Evolutionary conservation across 148 eudicot genomes (phyloP).

Genomic region (Selenicereus undatus): DNA sequence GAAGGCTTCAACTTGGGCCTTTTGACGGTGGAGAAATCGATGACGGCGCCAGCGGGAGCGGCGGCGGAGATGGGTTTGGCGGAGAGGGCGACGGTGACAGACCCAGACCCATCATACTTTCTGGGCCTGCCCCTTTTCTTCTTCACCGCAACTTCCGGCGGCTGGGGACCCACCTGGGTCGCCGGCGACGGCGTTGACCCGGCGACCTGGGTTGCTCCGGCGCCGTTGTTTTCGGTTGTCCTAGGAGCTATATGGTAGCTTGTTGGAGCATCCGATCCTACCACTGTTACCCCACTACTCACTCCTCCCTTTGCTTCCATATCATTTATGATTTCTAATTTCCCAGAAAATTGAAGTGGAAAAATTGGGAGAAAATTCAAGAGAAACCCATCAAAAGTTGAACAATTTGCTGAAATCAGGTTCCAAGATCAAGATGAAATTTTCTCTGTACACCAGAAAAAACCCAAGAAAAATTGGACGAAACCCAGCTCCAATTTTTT

Average conservation of each 20-base stretch:
- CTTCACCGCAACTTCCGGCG: conserved; percentile 34
- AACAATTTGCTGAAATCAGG: conserved; percentile 3
- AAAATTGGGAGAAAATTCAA: neutral
- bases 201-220: conserved; percentile 4
- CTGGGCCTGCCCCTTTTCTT: conserved; percentile 95
- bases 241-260: conserved; percentile 74
- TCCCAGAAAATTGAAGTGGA: neutral
- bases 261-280: conserved; percentile 91
- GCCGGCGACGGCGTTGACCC: conserved; percentile 35
- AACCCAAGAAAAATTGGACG: neutral
- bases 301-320: conserved; percentile 55
- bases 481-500: neutral
- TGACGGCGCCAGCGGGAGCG: conserved; percentile 52
- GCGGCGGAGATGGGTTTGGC: conserved; percentile 75
- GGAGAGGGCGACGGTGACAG: conserved; percentile 47
- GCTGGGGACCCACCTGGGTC: conserved; percentile 24
- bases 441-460: neutral
- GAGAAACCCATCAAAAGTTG: conserved; percentile 17
- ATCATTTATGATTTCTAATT: conserved; percentile 11
- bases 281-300: conserved; percentile 73
- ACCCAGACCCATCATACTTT: conserved; percentile 82
- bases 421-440: neutral
- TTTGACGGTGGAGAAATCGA: conserved; percentile 78
- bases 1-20: conserved; percentile 46
- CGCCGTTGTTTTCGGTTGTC: conserved; percentile 24